Conservation (phyloP, 805 yeast genomes). For the Candida sonorensis region DNA sequence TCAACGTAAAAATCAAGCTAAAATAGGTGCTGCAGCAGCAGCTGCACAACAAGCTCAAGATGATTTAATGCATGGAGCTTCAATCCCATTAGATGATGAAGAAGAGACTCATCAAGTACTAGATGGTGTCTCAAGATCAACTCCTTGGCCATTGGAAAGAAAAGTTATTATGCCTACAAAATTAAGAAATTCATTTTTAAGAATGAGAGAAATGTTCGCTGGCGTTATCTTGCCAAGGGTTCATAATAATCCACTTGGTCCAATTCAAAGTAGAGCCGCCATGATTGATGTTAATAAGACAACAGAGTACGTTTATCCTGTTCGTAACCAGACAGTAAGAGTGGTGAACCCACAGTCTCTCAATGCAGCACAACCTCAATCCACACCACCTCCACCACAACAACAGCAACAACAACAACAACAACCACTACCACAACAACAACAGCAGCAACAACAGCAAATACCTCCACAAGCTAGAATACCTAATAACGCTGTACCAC, state of each 20-base stretch:
- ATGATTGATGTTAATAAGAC: conserved; percentile 68
- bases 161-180: conserved; percentile 65
- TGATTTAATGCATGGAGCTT: conserved; percentile 44
- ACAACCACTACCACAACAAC: conserved; percentile 1
- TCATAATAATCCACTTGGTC: conserved; percentile 55
- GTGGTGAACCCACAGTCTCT: conserved; percentile 11
- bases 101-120: conserved; percentile 90
- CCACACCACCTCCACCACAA: conserved; percentile 2
- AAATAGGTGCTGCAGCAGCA: conserved; percentile 75
- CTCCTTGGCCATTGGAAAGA: conserved; percentile 79
- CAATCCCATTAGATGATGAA: conserved; percentile 65
- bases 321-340: conserved; percentile 40
- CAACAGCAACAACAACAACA: conserved; percentile 6
- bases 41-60: conserved; percentile 73
- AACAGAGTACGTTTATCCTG: conserved; percentile 52
- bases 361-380: conserved; percentile 6
- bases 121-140: conserved; percentile 77
- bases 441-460: conserved; percentile 1
- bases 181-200: conserved; percentile 63
- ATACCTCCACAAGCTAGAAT: conserved; percentile 1
- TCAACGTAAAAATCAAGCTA: conserved; percentile 89
- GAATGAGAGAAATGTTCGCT: conserved; percentile 93
- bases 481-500: no score
- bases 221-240: conserved; percentile 68
- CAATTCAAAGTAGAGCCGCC: conserved; percentile 74